Evolutionary conservation across 768 basidiomycete species (phyloP).

Genomic region (Collybiopsis confluens): DNA sequence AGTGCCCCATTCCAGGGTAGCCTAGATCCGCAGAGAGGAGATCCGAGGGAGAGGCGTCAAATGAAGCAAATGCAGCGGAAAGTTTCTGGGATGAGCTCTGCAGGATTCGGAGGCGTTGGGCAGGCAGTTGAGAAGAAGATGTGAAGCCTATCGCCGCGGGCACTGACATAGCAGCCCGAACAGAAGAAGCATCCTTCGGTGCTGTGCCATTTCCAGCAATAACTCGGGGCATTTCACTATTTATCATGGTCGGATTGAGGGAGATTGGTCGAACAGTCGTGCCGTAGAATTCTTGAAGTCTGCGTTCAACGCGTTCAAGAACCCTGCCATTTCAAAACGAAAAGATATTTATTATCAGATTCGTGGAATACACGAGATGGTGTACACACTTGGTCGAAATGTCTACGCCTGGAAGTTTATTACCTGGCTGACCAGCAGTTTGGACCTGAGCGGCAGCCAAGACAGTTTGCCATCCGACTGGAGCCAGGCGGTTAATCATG

Average conservation of each 20-base stretch:
- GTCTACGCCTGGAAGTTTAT: neutral
- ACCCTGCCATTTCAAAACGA: conserved; percentile 10
- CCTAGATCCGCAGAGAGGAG: neutral
- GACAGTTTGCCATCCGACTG: conserved; percentile 63
- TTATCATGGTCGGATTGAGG: too few relatives aligned
- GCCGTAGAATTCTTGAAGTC: conserved; percentile 26
- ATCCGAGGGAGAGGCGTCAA: neutral
- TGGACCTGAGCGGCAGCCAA: conserved; percentile 37
- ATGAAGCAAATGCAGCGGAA: neutral
- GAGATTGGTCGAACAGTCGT: neutral
- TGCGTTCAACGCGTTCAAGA: conserved; percentile 21
- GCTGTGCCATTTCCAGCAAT: too few relatives aligned
- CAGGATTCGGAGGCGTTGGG: neutral
- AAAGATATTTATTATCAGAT: too few relatives aligned
- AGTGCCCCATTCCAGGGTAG: neutral
- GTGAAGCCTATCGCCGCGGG: too few relatives aligned
- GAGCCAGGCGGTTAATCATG: conserved; percentile 60
- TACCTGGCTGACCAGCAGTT: conserved; percentile 30
- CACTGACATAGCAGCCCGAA: too few relatives aligned
- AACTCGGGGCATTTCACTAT: neutral
- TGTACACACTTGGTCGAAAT: conserved; percentile 25
- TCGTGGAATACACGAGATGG: neutral
- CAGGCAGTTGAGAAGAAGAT: neutral
- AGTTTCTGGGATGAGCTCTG: neutral
- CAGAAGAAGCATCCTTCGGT: too few relatives aligned